Evolutionary conservation across 2,329 filamentous ascomycete species (phyloP).

Genomic region (Ramularia endophylla): DNA sequence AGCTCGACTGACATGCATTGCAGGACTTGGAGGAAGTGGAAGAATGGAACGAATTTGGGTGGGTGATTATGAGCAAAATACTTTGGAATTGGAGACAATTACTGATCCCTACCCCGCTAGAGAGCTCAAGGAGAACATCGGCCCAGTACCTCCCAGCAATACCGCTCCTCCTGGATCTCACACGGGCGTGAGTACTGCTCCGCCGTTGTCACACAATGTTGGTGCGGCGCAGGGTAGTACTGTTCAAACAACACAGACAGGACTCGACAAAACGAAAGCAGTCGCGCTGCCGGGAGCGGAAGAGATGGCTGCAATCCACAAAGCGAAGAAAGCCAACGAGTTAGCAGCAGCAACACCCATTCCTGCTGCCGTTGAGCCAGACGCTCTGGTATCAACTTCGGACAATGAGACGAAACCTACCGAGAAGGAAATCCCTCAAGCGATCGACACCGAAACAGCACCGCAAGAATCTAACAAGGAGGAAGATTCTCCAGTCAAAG

Average conservation of each 20-base stretch:
- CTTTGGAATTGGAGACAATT: no score
- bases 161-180: constrained; percentile 23
- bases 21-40: constrained; percentile 92
- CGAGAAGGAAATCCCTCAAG: not conserved
- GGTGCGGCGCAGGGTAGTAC: constrained; percentile 13
- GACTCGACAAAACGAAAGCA: constrained; percentile 17
- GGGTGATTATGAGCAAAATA: no score
- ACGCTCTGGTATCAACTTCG: not conserved
- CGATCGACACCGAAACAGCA: not conserved
- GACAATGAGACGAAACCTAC: not conserved
- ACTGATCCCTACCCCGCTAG: no score
- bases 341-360: not conserved
- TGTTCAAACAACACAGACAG: constrained; percentile 19
- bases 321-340: constrained; percentile 5
- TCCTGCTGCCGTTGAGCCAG: no score
- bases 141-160: constrained; percentile 40
- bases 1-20: no score
- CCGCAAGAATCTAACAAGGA: not conserved
- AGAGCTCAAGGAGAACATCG: constrained; percentile 81
- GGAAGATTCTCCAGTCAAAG: constrained; percentile 7
- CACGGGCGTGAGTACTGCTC: constrained; percentile 23
- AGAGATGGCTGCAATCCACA: constrained; percentile 25
- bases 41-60: constrained; percentile 97
- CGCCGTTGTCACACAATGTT: constrained; percentile 15
- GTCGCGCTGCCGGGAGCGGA: constrained; percentile 28